Conservation (phyloP, 306 rosid species). For the Dalbergia cultrata region DNA sequence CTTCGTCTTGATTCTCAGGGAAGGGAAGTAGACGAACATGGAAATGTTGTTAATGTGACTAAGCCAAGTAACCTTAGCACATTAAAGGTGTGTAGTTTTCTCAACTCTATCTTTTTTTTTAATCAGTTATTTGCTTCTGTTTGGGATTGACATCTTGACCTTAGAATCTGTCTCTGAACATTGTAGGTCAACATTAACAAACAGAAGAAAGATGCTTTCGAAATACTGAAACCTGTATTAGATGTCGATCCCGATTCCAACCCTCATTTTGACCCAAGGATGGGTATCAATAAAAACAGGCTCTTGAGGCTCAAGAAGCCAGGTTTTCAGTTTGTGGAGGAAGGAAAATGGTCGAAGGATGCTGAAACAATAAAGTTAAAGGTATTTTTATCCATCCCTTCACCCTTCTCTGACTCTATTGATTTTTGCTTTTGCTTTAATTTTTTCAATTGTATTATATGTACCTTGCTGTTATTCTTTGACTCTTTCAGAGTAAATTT, state of each 20-base stretch:
- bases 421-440: background rate
- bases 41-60: constrained; percentile 77
- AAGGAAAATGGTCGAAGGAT: constrained; percentile 95
- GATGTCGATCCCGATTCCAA: constrained; percentile 89
- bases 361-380: constrained; percentile 86
- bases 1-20: constrained; percentile 99
- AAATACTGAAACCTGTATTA: constrained; percentile 86
- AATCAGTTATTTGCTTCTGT: background rate
- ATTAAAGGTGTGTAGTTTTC: constrained; percentile 72
- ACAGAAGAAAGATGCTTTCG: constrained; percentile 91
- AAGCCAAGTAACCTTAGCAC: constrained; percentile 94
- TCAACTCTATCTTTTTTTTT: constrained; percentile 16
- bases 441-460: constrained; percentile 16
- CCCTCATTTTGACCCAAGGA: constrained; percentile 80
- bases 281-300: constrained; percentile 90
- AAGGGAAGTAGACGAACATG: constrained; percentile 95
- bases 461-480: constrained; percentile 34
- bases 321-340: constrained; percentile 87
- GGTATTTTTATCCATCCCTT: constrained; percentile 54
- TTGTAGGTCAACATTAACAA: constrained; percentile 95
- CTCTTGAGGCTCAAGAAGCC: constrained; percentile 88
- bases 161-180: constrained; percentile 31
- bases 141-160: constrained; percentile 11
- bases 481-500: constrained; percentile 74
- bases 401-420: background rate